Percentiles rank a stretch among this genome's conserved stretches.
Conservation (phyloP, 352 stramenopile species). For the Peronosclerospora sorghi region DNA sequence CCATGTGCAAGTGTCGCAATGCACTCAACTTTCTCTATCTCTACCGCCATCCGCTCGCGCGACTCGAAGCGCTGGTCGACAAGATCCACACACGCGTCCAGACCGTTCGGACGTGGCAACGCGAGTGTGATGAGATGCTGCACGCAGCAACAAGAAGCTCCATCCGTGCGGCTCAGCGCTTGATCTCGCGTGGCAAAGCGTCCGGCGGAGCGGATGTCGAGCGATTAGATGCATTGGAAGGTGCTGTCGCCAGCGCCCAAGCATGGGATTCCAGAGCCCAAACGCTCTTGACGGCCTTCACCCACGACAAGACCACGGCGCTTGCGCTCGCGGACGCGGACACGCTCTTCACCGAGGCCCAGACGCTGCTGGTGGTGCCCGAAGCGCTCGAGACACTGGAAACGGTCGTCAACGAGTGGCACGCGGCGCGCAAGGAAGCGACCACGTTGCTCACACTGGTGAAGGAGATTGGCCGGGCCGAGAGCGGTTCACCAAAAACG, state of each 20-base stretch:
- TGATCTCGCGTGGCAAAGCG: conserved; percentile 24
- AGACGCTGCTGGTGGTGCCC: conserved; percentile 16
- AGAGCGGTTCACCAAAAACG: conserved; percentile 9
- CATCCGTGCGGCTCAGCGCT: conserved; percentile 16
- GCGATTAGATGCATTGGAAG: conserved; percentile 25
- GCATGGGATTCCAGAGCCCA: conserved; percentile 20
- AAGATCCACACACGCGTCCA: conserved; percentile 25
- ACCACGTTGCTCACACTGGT: conserved; percentile 15
- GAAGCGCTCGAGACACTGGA: conserved; percentile 15
- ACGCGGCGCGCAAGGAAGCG: conserved; percentile 9
- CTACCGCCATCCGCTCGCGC: conserved; percentile 34
- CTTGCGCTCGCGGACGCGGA: conserved; percentile 11
- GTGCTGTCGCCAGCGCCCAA: conserved; percentile 9
- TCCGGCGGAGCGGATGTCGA: conserved; percentile 19
- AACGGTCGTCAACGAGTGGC: conserved; percentile 20
- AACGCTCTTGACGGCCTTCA: conserved; percentile 7
- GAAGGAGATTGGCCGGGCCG: conserved; percentile 12
- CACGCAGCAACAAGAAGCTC: conserved; percentile 3
- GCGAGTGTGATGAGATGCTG: conserved; percentile 21
- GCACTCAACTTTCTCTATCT: conserved; percentile 49
- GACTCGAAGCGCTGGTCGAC: conserved; percentile 28
- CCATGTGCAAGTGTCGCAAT: conserved; percentile 70
- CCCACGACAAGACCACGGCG: neutral
- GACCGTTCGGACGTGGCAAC: conserved; percentile 31
- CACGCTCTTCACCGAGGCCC: conserved; percentile 14